Evolutionary conservation across 2,329 filamentous ascomycete species (phyloP), one percentile per base, ranked within the genome.

Genomic region (Colletotrichum melonis): DNA sequence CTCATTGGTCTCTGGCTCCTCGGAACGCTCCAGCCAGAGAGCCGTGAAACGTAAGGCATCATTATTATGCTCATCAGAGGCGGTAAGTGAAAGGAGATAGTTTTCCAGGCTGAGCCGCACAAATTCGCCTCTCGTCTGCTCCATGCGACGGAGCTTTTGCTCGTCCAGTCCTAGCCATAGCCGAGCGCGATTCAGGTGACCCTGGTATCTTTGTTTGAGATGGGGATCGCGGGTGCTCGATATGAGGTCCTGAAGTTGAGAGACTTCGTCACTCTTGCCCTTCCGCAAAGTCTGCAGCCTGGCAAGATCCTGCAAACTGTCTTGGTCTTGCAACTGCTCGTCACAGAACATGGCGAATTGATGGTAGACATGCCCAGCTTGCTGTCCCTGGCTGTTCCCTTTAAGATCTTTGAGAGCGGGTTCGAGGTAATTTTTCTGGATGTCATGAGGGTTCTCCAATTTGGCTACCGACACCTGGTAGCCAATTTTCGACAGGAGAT

Each of bases 321-420:
- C 95, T 1, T 93, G 90, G 78, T 96, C 96, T 78, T 98, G 94
- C 11, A 99, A 87, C 80, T 99, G 97, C 78, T 95, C 92, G 80
- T 99, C 96, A 78, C 97, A 99, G 80, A 99, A 99, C 64, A 92
- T 90, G 30, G 97, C 97, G 81, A 98, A 98, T 78, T 97, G 94
- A 80, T 98, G 95, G 78, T 95, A 98, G 1, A 98, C 97, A 76
- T 94, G 89, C 1, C 95, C 95, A 2, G 95, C 94, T 73, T 96
- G 94, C 57, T 89, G 87, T 1, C 93, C 93, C 66, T 91, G 88
- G 5, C 84, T 88, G 58, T 89, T 88, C 1, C 91, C 92, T 77
- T 91, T 93, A 8, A 99, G 86, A 79, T 97, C 94, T 76, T 92
- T 92, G 32, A 98, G 91, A 0, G 97, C 95, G 26, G 94, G 94